Base-by-base conservation (phyloP, 2,329 filamentous ascomycete species). In the Penicillium sp. region DNA sequence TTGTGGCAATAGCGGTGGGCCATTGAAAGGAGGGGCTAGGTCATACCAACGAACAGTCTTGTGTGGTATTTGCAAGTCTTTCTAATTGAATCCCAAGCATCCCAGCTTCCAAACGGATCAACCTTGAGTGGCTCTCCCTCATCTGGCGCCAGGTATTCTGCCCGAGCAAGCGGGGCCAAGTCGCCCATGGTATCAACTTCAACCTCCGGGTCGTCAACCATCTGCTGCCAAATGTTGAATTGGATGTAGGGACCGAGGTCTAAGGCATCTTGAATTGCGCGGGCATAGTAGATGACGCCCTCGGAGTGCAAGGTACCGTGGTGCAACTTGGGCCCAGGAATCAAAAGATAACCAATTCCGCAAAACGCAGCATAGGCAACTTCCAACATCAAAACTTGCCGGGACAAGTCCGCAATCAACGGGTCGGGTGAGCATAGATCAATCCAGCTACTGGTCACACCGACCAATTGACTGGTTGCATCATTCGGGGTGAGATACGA, bases 301-400 rank as follows among this genome's bases (percentile, higher is more conserved):
- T 79, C 75, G 2, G 75, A 74, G 60, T 76, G 69, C 48, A 73
- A 63, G 41, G 80, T 81, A 56, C 82, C 81, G 56, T 84, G 81
- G 62, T 88, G 84, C 15, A 85, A 77, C 62, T 84, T 83, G 3
- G 94, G 94, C 0, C 92, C 92, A 2, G 88, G 87, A 31, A 99
- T 81, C 50, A 97, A 79, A 57, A 97, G 82, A 74, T 89, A 95
- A 55, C 87, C 86, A 47, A 94, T 84, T 36, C 95, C 95, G 69
- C 92, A 97, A 76, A 97, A 99, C 61, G 91, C 92, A 62, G 95
- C 94, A 76, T 97, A 99, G 48, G 91, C 90, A 47, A 97, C 84
- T 72, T 99, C 94, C 39, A 96, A 82, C 71, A 92, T 92, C 61
- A 99, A 80, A 7, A 96, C 89, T 76, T 97, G 93, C 44, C 90